phyloP scores from a whole-genome alignment of 176 grass and related monocot species.

The Hyparrhenia diplandra region DNA sequence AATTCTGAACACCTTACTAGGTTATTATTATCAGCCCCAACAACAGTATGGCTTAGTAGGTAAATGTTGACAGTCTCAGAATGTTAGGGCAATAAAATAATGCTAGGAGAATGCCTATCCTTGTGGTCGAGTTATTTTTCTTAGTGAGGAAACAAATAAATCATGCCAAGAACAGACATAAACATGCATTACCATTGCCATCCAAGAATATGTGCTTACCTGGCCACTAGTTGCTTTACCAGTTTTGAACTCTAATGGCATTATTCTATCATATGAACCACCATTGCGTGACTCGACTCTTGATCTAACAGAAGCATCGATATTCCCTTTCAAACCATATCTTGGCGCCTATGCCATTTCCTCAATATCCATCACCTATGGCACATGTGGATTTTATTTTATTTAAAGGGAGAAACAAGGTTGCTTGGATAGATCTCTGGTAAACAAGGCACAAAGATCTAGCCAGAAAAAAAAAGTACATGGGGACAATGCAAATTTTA shows the following conservation, averaged over 20 bases:
- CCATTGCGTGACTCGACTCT: slow-evolving; percentile 51
- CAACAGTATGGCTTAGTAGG: slow-evolving; percentile 4
- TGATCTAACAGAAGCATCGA: slow-evolving; percentile 80
- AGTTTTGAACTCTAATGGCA: slow-evolving; percentile 96
- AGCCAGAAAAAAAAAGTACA: background rate
- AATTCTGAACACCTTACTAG: background rate
- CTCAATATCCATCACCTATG: slow-evolving; percentile 95
- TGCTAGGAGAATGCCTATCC: background rate
- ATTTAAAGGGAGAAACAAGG: slow-evolving; percentile 7
- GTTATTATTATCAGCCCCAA: background rate
- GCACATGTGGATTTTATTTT: slow-evolving; percentile 20
- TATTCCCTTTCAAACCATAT: slow-evolving; percentile 88
- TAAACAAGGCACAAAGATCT: background rate
- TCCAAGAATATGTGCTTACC: slow-evolving; percentile 49
- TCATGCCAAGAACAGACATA: background rate
- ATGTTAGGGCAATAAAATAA: background rate
- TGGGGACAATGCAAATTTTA: background rate
- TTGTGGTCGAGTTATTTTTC: background rate
- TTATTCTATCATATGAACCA: slow-evolving; percentile 56
- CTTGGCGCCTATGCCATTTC: slow-evolving; percentile 96
- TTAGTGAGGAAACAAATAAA: background rate
- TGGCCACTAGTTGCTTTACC: slow-evolving; percentile 90
- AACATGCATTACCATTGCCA: background rate
- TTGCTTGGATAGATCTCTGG: slow-evolving; percentile 5
- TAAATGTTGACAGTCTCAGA: too few relatives aligned